Base-by-base conservation (phyloP, 2,329 filamentous ascomycete genomes). In the Claviceps sp. region DNA sequence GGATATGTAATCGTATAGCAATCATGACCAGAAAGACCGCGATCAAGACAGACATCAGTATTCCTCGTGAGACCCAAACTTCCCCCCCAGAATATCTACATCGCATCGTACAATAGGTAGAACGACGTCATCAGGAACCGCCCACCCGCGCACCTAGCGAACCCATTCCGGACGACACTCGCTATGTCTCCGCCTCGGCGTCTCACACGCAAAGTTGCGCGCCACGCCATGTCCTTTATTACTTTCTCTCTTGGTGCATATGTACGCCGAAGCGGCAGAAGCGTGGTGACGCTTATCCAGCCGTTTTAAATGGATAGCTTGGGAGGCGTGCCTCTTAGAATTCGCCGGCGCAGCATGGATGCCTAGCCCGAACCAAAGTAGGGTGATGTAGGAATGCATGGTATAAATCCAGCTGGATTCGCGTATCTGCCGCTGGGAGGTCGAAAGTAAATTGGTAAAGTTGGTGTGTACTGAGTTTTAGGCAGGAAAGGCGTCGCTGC, bases 91-190 rank as follows among this genome's bases (percentile, higher is more conserved):
- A 11, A 34, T 10, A 11, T 34, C 11, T 34, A 34, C 30, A 11
- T 34, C 10, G 30, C 30, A 34, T 34, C 30, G 10, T 34, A 34
- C 30, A 30, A 30, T 10, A 30, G n/a, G n/a, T n/a, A n/a, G 10
- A 34, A 34, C 30, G 30, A 34, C 30, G 30, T 34, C 30, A 19
- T 46, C 48, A 40, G 19, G 24, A 39, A 39, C 22, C 22, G 22
- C 30, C 40, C 13, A 42, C 14, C 17, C 49, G 30, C 19, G 16
- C 34, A 30, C 26, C 41, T 51, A 53, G 34, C 50, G 50, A n/a
- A 44, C 37, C 52, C 52, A 47, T 38, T 52, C 52, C 10, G 52
- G 52, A 14, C 41, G 50, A 52, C 40, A 44, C 38, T 54, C 52
- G 37, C 50, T 47, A 30, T 48, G 46, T 17, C 22, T 22, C 37